Evolutionary conservation across 495 filamentous ascomycete genomes (phyloP).

Genomic region (Bathelium albidoporum): DNA sequence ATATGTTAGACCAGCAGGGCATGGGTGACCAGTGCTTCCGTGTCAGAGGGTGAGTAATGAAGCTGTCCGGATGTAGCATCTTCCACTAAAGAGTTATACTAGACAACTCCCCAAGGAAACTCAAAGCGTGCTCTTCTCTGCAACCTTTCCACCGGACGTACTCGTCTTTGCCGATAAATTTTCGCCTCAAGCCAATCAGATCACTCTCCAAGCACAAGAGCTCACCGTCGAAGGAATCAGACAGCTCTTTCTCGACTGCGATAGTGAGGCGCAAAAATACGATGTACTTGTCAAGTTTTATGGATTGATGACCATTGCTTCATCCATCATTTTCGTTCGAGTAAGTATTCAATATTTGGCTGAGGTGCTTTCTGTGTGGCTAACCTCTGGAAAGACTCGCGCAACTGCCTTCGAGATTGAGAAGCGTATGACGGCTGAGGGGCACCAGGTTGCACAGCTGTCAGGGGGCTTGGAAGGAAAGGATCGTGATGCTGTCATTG

Average conservation of each 20-base stretch:
- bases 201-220: conserved; percentile 80
- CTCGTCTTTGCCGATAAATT: conserved; percentile 67
- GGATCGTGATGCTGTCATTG: conserved; percentile 75
- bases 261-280: conserved; percentile 72
- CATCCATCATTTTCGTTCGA: conserved; percentile 94
- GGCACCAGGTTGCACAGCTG: conserved; percentile 80
- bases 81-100: conserved; percentile 14
- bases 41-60: conserved; percentile 60
- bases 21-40: conserved; percentile 89
- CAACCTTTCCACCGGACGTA: conserved; percentile 84
- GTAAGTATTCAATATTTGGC: conserved; percentile 38
- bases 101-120: conserved; percentile 59
- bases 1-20: conserved; percentile 69
- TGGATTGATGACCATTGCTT: conserved; percentile 86
- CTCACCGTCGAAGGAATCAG: conserved; percentile 95
- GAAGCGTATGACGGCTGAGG: conserved; percentile 71
- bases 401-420: conserved; percentile 74
- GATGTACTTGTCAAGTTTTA: conserved; percentile 81
- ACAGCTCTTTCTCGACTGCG: conserved; percentile 91
- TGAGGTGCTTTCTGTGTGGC: neutral
- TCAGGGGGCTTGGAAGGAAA: conserved; percentile 75
- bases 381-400: conserved; percentile 49
- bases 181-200: conserved; percentile 74
- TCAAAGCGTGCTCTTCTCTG: conserved; percentile 90
- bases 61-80: neutral